Evolutionary conservation across 768 basidiomycete genomes (phyloP), one percentile per base, ranked within the genome.

Genomic region (Gautieria morchelliformis): DNA sequence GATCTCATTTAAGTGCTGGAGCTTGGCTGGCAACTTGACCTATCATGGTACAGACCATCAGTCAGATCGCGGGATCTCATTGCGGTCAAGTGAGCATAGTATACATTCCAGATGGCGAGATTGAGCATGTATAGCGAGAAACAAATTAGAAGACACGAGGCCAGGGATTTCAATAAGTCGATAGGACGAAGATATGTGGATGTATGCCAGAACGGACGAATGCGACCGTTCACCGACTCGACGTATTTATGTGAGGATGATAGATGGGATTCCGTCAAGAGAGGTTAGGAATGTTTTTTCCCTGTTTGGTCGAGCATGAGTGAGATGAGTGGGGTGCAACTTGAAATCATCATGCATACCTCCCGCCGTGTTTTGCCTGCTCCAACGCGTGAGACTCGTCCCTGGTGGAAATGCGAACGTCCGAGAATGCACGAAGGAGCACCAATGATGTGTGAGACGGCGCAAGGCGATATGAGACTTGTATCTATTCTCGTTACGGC

Each of bases 381-480:
- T 57, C 32, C 32, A 57, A 17, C 8, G 33, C 46, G 10, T 19
- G 20, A n/a, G 30, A 22, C 32, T 49, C 45, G 1, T 53, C 59
- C 15, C 35, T 20, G 10, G 24, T 11, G 9, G 41, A 58, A 61
- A 74, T 71, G 22, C 72, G 64, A 32, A 75, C 72, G 17, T 77
- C 71, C 10, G 78, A 74, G 12, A 78, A 66, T 15, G 77, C 80
- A 63, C 78, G 82, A 20, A 86, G 73, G 40, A 86, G 69, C 63
- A 84, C 84, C 40, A 80, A 65, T 1, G 81, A 75, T 47, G 80
- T 79, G 67, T 74, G 77, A 15, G 84, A 80, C 10, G 84, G 83
- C 10, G 79, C 75, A 46, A 87, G 73, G 14, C 75, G 76, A 64
- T 87, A 86, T 1, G 83, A 80, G 5, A 83, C 81, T 37, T 77